Percentiles rank a stretch among this genome's conserved stretches.
These are phyloP conservation scores for Falciphora oryzae DNA, from an alignment of 2,329 filamentous ascomycete genomes.

Conservation along the genomic window DNA sequence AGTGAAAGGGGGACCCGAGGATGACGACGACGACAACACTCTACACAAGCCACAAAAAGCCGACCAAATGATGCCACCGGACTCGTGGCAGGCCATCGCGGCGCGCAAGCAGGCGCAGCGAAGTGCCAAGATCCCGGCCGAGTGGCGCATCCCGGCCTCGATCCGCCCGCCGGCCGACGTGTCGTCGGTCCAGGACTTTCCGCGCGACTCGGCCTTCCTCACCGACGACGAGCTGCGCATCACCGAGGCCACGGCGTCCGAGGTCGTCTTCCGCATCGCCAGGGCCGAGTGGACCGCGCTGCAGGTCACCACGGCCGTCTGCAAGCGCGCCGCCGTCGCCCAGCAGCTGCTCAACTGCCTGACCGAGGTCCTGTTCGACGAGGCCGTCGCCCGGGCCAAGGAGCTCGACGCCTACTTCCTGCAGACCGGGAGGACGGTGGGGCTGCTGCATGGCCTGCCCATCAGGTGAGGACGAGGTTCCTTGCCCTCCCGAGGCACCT, in stretches of 20 bases:
- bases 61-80: not conserved
- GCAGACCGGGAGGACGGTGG: slow-evolving; percentile 40
- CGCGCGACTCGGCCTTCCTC: not conserved
- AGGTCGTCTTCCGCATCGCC: not conserved
- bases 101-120: not conserved
- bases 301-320: slow-evolving; percentile 13
- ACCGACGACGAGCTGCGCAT: not conserved
- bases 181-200: not conserved
- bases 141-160: not conserved
- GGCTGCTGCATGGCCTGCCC: slow-evolving; percentile 61
- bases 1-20: not conserved
- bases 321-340: slow-evolving; percentile 13
- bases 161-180: not conserved
- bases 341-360: slow-evolving; percentile 27
- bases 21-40: not conserved
- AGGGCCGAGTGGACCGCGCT: not conserved
- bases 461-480: slow-evolving; percentile 28
- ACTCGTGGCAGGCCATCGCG: not conserved
- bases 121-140: not conserved
- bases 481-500: not conserved
- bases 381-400: slow-evolving; percentile 27
- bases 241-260: not conserved
- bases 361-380: slow-evolving; percentile 29
- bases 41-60: not conserved
- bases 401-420: slow-evolving; percentile 23